phyloP scores from a whole-genome alignment of 148 eudicot species.

The Spergularia marina region DNA sequence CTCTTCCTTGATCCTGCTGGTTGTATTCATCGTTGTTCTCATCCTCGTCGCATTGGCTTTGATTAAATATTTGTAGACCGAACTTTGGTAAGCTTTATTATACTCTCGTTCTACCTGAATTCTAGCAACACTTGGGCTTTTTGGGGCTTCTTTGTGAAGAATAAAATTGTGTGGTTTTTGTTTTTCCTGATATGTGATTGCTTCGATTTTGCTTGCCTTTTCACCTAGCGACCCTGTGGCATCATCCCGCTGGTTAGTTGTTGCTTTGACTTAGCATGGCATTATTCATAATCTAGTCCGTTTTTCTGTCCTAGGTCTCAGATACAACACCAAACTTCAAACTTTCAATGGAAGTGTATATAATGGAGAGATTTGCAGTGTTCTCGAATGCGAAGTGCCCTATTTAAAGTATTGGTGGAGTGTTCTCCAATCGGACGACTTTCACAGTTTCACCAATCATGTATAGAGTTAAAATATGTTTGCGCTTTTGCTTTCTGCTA shows the following conservation, averaged over 20 bases:
- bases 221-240: neutral
- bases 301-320: constrained; percentile 11
- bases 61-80: constrained; percentile 60
- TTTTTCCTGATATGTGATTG: neutral
- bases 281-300: constrained; percentile 1
- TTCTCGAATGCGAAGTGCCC: neutral
- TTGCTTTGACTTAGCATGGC: neutral
- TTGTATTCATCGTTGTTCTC: constrained; percentile 51
- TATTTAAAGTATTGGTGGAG: neutral
- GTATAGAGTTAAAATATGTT: constrained; percentile 10
- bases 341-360: constrained; percentile 19
- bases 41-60: constrained; percentile 49
- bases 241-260: neutral
- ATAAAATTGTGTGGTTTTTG: neutral
- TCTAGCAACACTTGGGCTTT: neutral
- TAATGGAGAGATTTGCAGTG: constrained; percentile 15
- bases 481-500: neutral
- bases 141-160: neutral
- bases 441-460: neutral
- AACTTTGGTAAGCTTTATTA: constrained; percentile 21
- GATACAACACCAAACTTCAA: constrained; percentile 3
- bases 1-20: constrained; percentile 56
- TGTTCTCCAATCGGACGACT: constrained; percentile 4
- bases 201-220: neutral
- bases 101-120: neutral